Conservation (phyloP, 192 early-diverging fungal species). For the Coemansia guatemalensis region DNA sequence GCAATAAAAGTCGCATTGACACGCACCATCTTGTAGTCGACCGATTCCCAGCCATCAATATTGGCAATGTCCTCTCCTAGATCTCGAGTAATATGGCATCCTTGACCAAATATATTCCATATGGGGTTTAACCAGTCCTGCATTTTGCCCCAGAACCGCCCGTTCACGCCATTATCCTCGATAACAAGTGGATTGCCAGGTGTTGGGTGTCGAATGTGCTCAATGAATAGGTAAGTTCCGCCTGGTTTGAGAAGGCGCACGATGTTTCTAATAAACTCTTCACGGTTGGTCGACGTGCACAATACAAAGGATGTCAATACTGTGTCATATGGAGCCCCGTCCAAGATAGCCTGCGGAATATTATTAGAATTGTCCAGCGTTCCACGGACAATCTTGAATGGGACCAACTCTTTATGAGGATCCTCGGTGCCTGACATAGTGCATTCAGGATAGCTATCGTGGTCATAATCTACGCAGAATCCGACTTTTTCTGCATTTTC, state of each 20-base stretch:
- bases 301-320: conserved; percentile 43
- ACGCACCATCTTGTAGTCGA: conserved; percentile 31
- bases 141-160: conserved; percentile 19
- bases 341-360: conserved; percentile 30
- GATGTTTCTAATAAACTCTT: conserved; percentile 23
- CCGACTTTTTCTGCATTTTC: conserved; percentile 37
- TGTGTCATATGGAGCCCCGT: conserved; percentile 43
- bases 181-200: conserved; percentile 20
- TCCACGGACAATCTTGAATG: conserved; percentile 40
- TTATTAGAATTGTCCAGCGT: conserved; percentile 22
- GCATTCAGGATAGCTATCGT: conserved; percentile 9
- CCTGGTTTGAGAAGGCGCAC: conserved; percentile 34
- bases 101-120: conserved; percentile 25
- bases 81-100: conserved; percentile 26
- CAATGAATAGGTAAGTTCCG: conserved; percentile 33
- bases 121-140: conserved; percentile 26
- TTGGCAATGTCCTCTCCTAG: conserved; percentile 15
- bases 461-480: conserved; percentile 33
- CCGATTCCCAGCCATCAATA: conserved; percentile 26
- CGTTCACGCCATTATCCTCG: conserved; percentile 30
- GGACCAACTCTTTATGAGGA: conserved; percentile 8
- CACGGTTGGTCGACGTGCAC: conserved; percentile 27
- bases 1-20: conserved; percentile 14
- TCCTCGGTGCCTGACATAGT: not conserved
- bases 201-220: conserved; percentile 41